Percentiles rank a stretch among this genome's conserved stretches.
Conservation (phyloP, 306 rosid genomes). For the Hippophae rhamnoides region DNA sequence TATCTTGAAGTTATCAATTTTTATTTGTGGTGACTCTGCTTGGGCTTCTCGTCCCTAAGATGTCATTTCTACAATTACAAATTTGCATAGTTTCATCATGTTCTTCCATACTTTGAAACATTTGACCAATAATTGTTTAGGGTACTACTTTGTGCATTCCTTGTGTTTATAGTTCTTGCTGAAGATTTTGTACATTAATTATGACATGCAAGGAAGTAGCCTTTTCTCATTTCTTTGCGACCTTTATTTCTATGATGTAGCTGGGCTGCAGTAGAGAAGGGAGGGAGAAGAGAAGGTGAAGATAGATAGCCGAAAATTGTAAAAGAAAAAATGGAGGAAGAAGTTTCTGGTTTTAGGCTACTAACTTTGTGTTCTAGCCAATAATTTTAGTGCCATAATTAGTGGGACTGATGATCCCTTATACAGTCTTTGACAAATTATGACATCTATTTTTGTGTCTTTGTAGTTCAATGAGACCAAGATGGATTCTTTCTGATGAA, state of each 20-base stretch:
- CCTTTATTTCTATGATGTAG: neutral
- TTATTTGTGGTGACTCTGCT: too few relatives aligned
- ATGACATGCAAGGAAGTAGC: conserved; percentile 5
- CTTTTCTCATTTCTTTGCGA: neutral
- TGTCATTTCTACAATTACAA: too few relatives aligned
- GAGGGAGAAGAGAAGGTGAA: neutral
- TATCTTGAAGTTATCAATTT: too few relatives aligned
- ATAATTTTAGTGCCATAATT: neutral
- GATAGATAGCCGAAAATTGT: neutral
- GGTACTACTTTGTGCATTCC: too few relatives aligned
- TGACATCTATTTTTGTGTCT: conserved; percentile 10
- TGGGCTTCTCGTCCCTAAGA: too few relatives aligned
- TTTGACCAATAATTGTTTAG: too few relatives aligned
- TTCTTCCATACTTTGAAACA: too few relatives aligned
- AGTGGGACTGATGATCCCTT: neutral
- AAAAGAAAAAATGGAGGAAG: neutral
- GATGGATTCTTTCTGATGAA: conserved; percentile 16
- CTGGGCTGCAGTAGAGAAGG: neutral
- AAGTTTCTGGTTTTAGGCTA: neutral
- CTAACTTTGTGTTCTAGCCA: neutral
- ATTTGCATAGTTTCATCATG: too few relatives aligned
- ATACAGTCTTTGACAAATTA: neutral
- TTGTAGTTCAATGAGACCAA: conserved; percentile 15
- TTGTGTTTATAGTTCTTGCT: neutral
- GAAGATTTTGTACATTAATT: neutral